These are phyloP conservation scores for Fusarium neocosmosporiellum DNA, from an alignment of 2,329 filamentous ascomycete genomes.

Conservation along the genomic window DNA sequence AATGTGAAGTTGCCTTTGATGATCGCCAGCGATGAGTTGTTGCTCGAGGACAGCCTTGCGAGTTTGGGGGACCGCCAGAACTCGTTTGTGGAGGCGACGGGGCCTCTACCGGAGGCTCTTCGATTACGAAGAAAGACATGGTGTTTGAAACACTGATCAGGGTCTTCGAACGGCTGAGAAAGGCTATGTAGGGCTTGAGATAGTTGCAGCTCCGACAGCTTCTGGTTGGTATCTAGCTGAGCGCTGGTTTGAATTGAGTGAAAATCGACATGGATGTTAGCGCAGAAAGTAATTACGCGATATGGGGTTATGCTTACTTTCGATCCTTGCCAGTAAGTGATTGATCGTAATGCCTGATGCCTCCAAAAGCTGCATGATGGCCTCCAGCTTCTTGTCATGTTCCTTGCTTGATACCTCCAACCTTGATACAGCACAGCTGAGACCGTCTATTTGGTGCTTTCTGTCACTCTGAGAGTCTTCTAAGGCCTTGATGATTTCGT, in stretches of 20 bases:
- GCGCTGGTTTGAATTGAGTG: slow-evolving; percentile 9
- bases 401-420: not conserved
- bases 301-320: not conserved
- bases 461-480: not conserved
- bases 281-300: fast-evolving
- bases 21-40: not conserved
- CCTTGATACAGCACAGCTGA: not conserved
- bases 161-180: not conserved
- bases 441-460: not conserved
- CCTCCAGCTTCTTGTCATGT: not conserved
- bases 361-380: not conserved
- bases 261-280: not conserved
- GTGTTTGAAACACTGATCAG: not conserved
- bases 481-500: not conserved
- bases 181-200: not conserved
- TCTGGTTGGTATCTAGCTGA: slow-evolving; percentile 7
- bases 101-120: fast-evolving
- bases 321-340: not conserved
- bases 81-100: not conserved
- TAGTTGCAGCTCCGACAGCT: slow-evolving; percentile 4
- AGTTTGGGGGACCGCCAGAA: slow-evolving; percentile 18
- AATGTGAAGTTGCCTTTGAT: not conserved
- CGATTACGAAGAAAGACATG: not conserved
- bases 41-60: not conserved
- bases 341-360: not conserved